phyloP scores from a whole-genome alignment of 2,329 filamentous ascomycete genomes.

The Stagonosporopsis vannaccii region DNA sequence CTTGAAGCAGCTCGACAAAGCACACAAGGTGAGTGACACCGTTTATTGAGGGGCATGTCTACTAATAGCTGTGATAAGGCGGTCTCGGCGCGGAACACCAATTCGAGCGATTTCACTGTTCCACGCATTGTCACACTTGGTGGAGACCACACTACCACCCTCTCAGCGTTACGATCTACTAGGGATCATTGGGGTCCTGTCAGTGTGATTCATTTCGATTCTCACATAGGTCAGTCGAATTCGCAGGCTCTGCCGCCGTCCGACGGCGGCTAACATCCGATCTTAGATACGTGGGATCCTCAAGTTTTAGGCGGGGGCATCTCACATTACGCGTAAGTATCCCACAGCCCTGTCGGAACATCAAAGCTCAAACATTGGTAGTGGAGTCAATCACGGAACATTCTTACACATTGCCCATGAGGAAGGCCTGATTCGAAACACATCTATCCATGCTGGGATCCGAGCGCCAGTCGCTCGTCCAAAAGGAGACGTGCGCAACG shows the following conservation, averaged over 20 bases:
- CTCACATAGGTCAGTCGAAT: slow-evolving; percentile 53
- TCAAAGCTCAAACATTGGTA: slow-evolving; percentile 4
- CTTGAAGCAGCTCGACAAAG: slow-evolving; percentile 60
- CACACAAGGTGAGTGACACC: slow-evolving; percentile 55
- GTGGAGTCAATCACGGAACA: slow-evolving; percentile 66
- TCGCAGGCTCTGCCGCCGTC: too few relatives aligned
- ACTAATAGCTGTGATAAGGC: slow-evolving; percentile 37
- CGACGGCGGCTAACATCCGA: background rate
- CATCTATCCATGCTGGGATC: slow-evolving; percentile 68
- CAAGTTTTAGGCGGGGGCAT: slow-evolving; percentile 64
- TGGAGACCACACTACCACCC: slow-evolving; percentile 64
- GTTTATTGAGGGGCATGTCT: background rate
- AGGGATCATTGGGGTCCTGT: slow-evolving; percentile 61
- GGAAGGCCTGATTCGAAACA: slow-evolving; percentile 65
- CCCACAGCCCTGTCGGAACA: background rate
- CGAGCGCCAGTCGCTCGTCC: slow-evolving; percentile 60
- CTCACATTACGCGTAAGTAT: slow-evolving; percentile 65
- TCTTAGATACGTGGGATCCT: slow-evolving; percentile 63
- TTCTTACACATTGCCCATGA: slow-evolving; percentile 69
- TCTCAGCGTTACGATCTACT: slow-evolving; percentile 60
- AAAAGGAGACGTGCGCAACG: slow-evolving; percentile 63
- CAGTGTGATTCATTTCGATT: slow-evolving; percentile 66
- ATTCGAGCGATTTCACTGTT: slow-evolving; percentile 53
- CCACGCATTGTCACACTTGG: slow-evolving; percentile 63
- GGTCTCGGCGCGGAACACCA: slow-evolving; percentile 56